Evolutionary conservation across 345 rosid species (phyloP).

Genomic region (Brassica carinata): DNA sequence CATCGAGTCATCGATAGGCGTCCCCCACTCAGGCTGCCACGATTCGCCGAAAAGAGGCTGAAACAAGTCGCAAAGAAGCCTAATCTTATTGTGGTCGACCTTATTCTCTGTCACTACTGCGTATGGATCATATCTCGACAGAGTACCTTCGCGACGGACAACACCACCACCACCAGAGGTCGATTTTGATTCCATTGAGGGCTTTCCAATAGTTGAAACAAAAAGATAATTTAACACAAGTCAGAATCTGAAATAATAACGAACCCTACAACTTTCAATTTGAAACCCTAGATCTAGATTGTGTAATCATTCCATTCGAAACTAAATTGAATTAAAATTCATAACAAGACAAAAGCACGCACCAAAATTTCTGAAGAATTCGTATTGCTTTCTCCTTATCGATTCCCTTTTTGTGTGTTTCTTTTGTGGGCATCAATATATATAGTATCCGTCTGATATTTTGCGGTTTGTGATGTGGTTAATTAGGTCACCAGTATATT

Average conservation of each 20-base stretch:
- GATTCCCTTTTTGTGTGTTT: too few species aligned
- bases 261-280: not conserved
- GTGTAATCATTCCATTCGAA: not conserved
- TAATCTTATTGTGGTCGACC: not conserved
- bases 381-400: not conserved
- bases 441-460: not conserved
- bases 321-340: not conserved
- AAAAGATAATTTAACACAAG: not conserved
- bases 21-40: too few species aligned
- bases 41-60: too few species aligned
- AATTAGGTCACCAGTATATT: constrained; percentile 33
- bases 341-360: not conserved
- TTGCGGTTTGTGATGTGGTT: not conserved
- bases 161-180: not conserved
- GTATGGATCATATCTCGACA: not conserved
- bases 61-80: too few species aligned
- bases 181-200: not conserved
- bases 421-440: too few species aligned
- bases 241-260: not conserved
- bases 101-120: not conserved
- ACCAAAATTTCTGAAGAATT: not conserved
- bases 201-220: not conserved
- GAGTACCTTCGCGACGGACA: not conserved
- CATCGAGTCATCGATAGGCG: too few species aligned
- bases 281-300: not conserved